Percentiles rank a stretch among this genome's conserved stretches.
Conservation (phyloP, 176 grass and related monocot species). For the Pharus latifolius region DNA sequence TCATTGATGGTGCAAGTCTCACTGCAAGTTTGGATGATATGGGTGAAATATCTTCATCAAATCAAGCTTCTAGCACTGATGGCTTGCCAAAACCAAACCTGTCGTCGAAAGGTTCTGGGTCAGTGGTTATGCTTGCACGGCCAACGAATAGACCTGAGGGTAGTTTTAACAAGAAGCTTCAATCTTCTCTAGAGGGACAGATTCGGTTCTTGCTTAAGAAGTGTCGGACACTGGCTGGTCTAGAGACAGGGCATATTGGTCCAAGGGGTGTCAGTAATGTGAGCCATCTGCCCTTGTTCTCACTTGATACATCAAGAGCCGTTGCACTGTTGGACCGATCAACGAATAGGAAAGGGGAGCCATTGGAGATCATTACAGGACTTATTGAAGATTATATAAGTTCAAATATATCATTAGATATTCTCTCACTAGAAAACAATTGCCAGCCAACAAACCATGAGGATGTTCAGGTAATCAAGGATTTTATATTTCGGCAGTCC, state of each 20-base stretch:
- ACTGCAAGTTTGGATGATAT: slow-evolving; percentile 41
- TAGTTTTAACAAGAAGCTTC: slow-evolving; percentile 48
- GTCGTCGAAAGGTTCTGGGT: slow-evolving; percentile 37
- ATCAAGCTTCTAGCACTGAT: slow-evolving; percentile 24
- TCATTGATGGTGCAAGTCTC: slow-evolving; percentile 36
- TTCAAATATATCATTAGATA: slow-evolving; percentile 47
- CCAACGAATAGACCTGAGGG: slow-evolving; percentile 42
- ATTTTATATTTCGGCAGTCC: slow-evolving; percentile 76
- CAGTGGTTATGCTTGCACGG: slow-evolving; percentile 50
- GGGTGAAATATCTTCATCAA: slow-evolving; percentile 29
- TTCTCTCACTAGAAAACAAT: slow-evolving; percentile 59
- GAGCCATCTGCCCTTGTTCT: slow-evolving; percentile 60
- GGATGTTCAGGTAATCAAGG: slow-evolving; percentile 77
- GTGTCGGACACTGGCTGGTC: slow-evolving; percentile 39
- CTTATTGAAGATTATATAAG: slow-evolving; percentile 49
- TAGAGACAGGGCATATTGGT: slow-evolving; percentile 52
- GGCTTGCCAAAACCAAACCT: slow-evolving; percentile 32
- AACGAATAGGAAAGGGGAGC: slow-evolving; percentile 46
- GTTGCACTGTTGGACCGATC: slow-evolving; percentile 43
- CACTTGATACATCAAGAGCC: slow-evolving; percentile 68
- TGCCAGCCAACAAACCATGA: slow-evolving; percentile 45
- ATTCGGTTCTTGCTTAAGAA: slow-evolving; percentile 79
- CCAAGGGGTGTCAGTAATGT: slow-evolving; percentile 43
- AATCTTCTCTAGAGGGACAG: slow-evolving; percentile 71
- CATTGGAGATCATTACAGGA: slow-evolving; percentile 49